Percentiles rank a stretch among this genome's conserved stretches.
Conservation (phyloP, 768 basidiomycete genomes). For the Lactarius akahatsu region DNA sequence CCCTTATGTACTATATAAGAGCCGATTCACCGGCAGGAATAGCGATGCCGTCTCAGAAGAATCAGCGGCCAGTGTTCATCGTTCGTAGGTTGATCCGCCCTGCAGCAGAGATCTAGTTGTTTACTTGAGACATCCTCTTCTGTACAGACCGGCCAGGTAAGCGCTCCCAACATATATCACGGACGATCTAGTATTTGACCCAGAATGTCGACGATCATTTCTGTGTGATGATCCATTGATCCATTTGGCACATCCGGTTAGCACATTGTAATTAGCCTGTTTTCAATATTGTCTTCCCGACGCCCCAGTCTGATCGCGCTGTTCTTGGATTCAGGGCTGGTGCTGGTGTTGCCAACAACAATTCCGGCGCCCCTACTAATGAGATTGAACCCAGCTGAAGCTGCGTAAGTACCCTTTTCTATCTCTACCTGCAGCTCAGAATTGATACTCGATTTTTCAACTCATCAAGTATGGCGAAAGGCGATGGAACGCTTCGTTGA, state of each 20-base stretch:
- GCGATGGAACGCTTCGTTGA: not conserved
- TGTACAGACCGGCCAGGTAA: not conserved
- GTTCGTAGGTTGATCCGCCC: not conserved
- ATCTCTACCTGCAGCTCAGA: not conserved
- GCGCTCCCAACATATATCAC: not conserved
- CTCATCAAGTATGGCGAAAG: not conserved
- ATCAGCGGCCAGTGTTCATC: not conserved
- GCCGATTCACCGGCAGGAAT: not conserved
- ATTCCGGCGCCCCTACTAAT: not conserved
- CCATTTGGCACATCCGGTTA: not conserved
- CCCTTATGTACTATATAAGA: not conserved
- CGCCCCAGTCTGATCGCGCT: not conserved
- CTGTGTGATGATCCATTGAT: not conserved
- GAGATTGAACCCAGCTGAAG: not conserved
- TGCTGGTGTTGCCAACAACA: not conserved
- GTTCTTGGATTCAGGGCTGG: not conserved
- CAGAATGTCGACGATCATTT: not conserved
- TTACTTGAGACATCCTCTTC: not conserved
- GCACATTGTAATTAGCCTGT: not conserved
- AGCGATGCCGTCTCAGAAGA: not conserved
- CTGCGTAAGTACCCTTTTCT: not conserved
- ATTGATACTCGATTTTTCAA: not conserved
- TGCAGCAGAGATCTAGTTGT: not conserved
- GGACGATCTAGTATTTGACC: not conserved
- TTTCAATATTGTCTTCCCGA: not conserved